Percentiles rank a stretch among this genome's conserved stretches.
Conservation (phyloP, 2,329 filamentous ascomycete genomes). For the Cercospora canescens region DNA sequence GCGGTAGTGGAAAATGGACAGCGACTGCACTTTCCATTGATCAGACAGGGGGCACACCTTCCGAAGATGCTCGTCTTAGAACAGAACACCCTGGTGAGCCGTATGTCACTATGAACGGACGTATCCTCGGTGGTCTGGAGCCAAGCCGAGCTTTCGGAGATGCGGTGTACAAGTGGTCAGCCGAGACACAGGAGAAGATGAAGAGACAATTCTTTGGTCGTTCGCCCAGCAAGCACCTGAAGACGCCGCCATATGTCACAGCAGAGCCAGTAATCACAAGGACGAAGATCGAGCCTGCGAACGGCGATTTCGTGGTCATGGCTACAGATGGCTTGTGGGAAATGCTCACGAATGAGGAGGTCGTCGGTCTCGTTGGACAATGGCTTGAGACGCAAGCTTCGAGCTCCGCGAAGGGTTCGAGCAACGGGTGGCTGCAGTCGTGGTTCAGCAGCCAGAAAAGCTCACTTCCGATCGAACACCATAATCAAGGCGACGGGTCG, state of each 20-base stretch:
- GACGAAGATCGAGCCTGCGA: constrained; percentile 83
- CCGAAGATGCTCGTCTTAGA: constrained; percentile 79
- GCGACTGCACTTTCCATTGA: constrained; percentile 88
- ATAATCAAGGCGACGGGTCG: constrained; percentile 48
- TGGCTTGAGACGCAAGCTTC: constrained; percentile 82
- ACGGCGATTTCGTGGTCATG: constrained; percentile 93
- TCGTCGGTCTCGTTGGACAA: constrained; percentile 91
- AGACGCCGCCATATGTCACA: constrained; percentile 94
- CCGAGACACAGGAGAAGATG: constrained; percentile 78
- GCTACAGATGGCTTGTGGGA: constrained; percentile 98
- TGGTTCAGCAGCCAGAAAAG: constrained; percentile 61
- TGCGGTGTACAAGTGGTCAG: constrained; percentile 93
- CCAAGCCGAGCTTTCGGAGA: constrained; percentile 94
- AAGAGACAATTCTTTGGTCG: constrained; percentile 86
- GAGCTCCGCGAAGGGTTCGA: constrained; percentile 31
- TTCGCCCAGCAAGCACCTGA: constrained; percentile 71
- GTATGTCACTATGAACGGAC: constrained; percentile 82
- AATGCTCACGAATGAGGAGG: constrained; percentile 98
- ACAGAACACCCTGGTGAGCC: constrained; percentile 87
- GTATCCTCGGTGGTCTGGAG: constrained; percentile 88
- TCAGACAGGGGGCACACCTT: constrained; percentile 86
- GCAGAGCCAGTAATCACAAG: constrained; percentile 94
- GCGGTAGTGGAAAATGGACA: constrained; percentile 81
- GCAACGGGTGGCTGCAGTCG: constrained; percentile 65
- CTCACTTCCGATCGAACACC: constrained; percentile 73